Evolutionary conservation across 2,329 filamentous ascomycete genomes (phyloP), one percentile per base, ranked within the genome.

Genomic region (Ascochyta clinopodiicola): DNA sequence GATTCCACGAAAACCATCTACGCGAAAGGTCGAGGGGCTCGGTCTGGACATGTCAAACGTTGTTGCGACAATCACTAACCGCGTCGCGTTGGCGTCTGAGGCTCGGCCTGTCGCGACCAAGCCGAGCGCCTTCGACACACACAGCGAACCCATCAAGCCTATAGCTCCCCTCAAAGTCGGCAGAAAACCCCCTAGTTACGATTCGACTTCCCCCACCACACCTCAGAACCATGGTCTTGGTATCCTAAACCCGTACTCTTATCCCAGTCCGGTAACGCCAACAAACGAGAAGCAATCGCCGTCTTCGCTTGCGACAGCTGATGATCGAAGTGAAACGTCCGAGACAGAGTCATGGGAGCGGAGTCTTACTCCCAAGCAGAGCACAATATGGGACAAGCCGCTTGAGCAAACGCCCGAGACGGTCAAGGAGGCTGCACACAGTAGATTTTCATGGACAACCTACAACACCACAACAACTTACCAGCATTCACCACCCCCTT

Each of bases 161-260:
- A 66, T 73, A 22, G 74, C 74, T 12, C 78, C 78, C 17, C 71
- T 79, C 53, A 79, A 79, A 66, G 72, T 73, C 51, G 72, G 71
- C 34, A 72, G 69, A 53, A 74, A 72, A 31, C 72, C 71, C 46
- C 74, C 74, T 45, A 67, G 70, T 39, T 62, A 66, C 50, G 72
- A 51, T 56, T 71, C 63, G 61, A 75, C 64, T 51, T 76, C 67
- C 51, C 74, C 65, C 22, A 67, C 58, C 12, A 66, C 64, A n/a
- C 71, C 69, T 19, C 57, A 44, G 42, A 58, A 57, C 52, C 50
- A 53, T n/a, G 66, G 66, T 25, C 61, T 68, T 34, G 66, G 66
- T 31, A 72, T 63, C 27, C 55, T 63, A 25, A 53, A 56, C 8
- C 51, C 66, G 22, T 61, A 69, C 48, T 54, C 66, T 4, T 71